A percentile compares a stretch with the other conserved stretches of the same genome.
Conservation (phyloP, 2,329 filamentous ascomycete genomes). For the Colletotrichum viniferum region DNA sequence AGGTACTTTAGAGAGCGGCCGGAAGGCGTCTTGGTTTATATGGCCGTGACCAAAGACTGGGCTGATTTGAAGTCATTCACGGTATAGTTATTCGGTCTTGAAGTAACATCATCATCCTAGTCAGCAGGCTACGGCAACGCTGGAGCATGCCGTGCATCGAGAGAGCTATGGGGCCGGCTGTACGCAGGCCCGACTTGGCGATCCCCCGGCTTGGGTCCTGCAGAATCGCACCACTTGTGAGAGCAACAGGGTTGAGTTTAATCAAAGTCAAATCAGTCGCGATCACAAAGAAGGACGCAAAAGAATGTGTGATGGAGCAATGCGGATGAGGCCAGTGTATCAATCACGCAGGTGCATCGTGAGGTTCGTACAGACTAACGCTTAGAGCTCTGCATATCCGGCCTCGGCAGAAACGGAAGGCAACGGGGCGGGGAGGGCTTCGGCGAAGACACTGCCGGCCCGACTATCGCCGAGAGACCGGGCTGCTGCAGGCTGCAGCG, state of each 20-base stretch:
- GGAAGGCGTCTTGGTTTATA: not conserved
- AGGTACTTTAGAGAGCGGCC: not conserved
- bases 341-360: not conserved
- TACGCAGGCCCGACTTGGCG: not conserved
- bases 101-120: not conserved
- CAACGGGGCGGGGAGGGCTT: not conserved
- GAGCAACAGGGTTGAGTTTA: not conserved
- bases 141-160: not conserved
- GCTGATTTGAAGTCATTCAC: not conserved
- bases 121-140: not conserved
- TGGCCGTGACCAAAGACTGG: not conserved
- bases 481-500: not conserved
- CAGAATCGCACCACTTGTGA: not conserved
- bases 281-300: not conserved
- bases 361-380: not conserved
- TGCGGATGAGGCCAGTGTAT: not conserved
- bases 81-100: not conserved
- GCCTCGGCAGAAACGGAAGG: not conserved
- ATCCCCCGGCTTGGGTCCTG: not conserved
- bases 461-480: slow-evolving; percentile 13
- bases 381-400: not conserved
- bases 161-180: not conserved
- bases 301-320: not conserved
- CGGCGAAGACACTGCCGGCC: slow-evolving; percentile 1
- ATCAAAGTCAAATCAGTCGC: not conserved